Percentiles rank a stretch among this genome's conserved stretches.
phyloP scores from a whole-genome alignment of 78 protist genomes.

The Dictyostelium intermedium region DNA sequence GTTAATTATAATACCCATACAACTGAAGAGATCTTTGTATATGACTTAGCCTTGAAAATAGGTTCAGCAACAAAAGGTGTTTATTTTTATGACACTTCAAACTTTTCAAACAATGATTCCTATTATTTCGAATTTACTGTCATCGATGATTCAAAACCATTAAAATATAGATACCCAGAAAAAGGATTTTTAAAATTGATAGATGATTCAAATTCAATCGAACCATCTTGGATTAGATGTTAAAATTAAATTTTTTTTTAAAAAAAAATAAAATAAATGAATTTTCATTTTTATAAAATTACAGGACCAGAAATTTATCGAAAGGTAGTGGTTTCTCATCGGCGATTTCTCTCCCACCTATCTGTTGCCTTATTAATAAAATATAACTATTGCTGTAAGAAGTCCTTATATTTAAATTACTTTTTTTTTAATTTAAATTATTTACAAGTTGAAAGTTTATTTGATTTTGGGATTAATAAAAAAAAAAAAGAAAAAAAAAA shows the following conservation, averaged over 20 bases:
- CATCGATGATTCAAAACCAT: neutral
- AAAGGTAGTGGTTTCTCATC: too few species aligned
- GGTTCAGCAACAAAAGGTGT: neutral
- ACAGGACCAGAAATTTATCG: too few species aligned
- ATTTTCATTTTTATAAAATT: too few species aligned
- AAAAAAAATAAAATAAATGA: too few species aligned
- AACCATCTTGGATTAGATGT: neutral
- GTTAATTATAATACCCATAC: neutral
- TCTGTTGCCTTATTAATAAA: neutral
- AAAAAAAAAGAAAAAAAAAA: too few species aligned
- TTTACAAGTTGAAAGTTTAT: too few species aligned
- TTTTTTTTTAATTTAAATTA: too few species aligned
- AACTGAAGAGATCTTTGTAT: neutral
- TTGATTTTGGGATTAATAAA: neutral
- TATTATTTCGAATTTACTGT: conserved; percentile 3
- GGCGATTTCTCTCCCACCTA: too few species aligned
- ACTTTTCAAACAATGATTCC: neutral
- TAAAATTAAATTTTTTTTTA: neutral
- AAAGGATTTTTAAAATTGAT: neutral
- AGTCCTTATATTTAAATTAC: neutral
- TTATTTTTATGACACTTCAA: neutral
- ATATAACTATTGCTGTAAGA: neutral
- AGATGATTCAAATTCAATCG: neutral
- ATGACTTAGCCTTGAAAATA: neutral
- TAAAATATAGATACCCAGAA: neutral